Evolutionary conservation across 2,329 filamentous ascomycete genomes (phyloP), one percentile per base, ranked within the genome.

Genomic region (Coleophoma eucalyptorum): DNA sequence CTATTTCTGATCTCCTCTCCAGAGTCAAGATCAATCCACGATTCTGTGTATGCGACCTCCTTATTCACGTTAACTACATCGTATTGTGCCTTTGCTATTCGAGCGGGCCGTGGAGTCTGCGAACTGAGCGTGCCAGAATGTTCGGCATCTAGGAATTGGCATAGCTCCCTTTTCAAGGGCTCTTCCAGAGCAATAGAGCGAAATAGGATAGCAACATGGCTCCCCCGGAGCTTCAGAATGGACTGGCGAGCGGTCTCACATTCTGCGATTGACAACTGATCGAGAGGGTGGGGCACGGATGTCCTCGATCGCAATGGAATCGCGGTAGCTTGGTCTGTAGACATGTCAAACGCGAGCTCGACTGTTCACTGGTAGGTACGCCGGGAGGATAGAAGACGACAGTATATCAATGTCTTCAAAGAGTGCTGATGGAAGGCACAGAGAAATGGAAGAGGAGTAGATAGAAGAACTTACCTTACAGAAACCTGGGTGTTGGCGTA

Each of bases 151-250:
- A 80, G 62, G 57, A 76, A 82, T 2, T 67, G 69, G 26, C 73
- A 58, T 8, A 79, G 70, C 46, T 78, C 69, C 11, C 64, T 62
- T 67, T 83, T 83, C 4, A 72, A 66, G 5, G 78, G 77, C 59
- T 82, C 78, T 31, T 74, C 67, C 13, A 82, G 67, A 19, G 73
- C 83, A 19, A 85, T 70, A 31, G 73, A 71, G 61, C 84, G 83
- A 73, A 83, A 86, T 43, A 82, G 76, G 43, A 84, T 71, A 2
- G 74, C 76, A 18, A 51, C 45, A 32, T 51, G 32, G 32, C 46
- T 46, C 16, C 53, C 53, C 38, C 53, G 46, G 5, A 45, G 18
- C n/a, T 67, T 65, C 31, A 73, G 59, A 48, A 79, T 64, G 19
- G 71, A 63, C 71, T 72, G 21, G 66, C 69, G 2, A 77, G 80